Base-by-base conservation (phyloP, 2,329 filamentous ascomycete species). In the Pestalotiopsis sp. region DNA sequence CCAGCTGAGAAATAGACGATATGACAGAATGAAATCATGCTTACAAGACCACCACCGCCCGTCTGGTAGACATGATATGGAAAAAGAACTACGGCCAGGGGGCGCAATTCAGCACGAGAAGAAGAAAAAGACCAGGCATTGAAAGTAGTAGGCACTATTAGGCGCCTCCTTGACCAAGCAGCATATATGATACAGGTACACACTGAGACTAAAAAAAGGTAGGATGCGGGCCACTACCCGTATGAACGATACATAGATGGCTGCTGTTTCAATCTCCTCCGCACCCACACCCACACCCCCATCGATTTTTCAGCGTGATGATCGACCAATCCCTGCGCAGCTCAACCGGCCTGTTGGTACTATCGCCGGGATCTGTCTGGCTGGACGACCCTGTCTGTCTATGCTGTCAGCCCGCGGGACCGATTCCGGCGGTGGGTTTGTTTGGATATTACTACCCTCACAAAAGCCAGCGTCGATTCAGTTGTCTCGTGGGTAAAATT, bases 271-370 rank as follows among this genome's bases (percentile, higher is more conserved):
- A 20, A 52, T n/a, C 20, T 52, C 17, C 45, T 52, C 45, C 45
- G 45, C 45, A 45, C 41, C 12, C 41, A 45, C 45, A 52, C 45
- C 14, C 45, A 52, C 45, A 52, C 45, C 45, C 45, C 45, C 45
- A 52, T 52, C n/a, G 45, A 52, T 52, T n/a, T 52, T n/a, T 52
- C 45, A 52, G 45, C 17, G 45, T 52, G 45, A n/a, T 20, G 45
- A 52, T 52, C 45, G 45, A 20, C 45, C 11, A 52, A 68, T 65
- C 67, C 67, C 67, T 68, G 67, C 52, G 67, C 67, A 64, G 56
- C 62, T 68, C 67, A 68, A 45, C 67, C 67, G 66, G 62, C 57
- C 67, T 17, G 67, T 56, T 68, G 67, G 67, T 52, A 62, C 36
- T 52, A 38, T 36, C 23, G 20, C 59, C 14, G 23, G 57, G 57